Base-by-base conservation (phyloP, 495 filamentous ascomycete genomes). In the Neurospora pannonica region DNA sequence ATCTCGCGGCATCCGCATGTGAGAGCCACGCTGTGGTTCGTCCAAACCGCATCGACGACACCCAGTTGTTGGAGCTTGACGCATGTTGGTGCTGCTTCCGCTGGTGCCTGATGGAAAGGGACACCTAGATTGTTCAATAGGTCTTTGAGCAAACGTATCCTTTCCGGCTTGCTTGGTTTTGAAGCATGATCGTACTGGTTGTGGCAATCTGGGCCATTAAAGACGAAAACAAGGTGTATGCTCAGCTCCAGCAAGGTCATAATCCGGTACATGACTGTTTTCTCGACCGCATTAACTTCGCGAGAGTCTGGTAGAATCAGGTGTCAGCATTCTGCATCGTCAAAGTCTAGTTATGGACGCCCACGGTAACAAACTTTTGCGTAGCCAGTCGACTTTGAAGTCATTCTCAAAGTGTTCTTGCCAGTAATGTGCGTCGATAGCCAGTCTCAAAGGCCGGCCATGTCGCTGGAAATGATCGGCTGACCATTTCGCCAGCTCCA, bases 21-120 rank as follows among this genome's bases (percentile, higher is more conserved):
- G 38, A 74, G 70, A 13, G 36, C 37, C 19, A 38, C 62, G 34
- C 39, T 70, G 10, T 71, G 60, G 2, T 70, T 36, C 7, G 62
- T 70, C 72, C 60, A 74, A 11, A 43, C 62, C 13, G 62, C n/a
- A 36, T 74, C 72, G 28, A 74, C 62, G 5, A 74, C 4, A 13
- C 34, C 72, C n/a, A 74, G 62, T 2, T 43, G 34, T 10, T 74
- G 36, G 24, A 72, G 31, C 24, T 28, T 62, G 2, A 28, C 42
- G 6, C 71, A 72, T 24, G 46, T 17, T 5, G 71, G 42, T 6
- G 21, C 71, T 36, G 62, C 72, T 9, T 74, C 72, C 7, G 37
- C 39, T 5, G 38, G 39, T 10, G 72, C 72, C 36, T 43, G 8
- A 71, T 70, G 62, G 0, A n/a, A 46, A 28, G 72, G 72, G 28